Evolutionary conservation across 2,329 filamentous ascomycete species (phyloP), one percentile per base, ranked within the genome.

Genomic region (Thielaviopsis punctulata): DNA sequence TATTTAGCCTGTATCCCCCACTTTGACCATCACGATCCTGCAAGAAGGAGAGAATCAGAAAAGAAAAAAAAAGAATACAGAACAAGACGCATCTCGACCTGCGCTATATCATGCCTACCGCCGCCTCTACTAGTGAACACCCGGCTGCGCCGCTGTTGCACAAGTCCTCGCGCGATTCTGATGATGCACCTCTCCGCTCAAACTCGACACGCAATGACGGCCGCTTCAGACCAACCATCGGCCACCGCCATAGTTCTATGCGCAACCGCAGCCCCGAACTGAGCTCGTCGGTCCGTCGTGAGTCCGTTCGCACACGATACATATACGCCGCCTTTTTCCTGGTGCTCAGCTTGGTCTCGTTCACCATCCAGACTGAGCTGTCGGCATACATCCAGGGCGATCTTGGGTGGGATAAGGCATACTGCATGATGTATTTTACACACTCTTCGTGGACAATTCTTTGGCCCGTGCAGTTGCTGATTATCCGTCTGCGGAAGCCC

Each of bases 351-450:
- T 72, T 98, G 62, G 69, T 94, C 55, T 84, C 85, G 62, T 98
- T 98, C 64, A 86, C 87, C 47, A 72, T 95, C 5, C 92, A 98
- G 75, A 96, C 92, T 3, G 90, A 96, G 72, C 87, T 94, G 51
- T 90, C 89, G 10, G 82, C 93, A 9, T 89, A 95, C 68, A 92
- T 98, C 56, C 90, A 96, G 69, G 82, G 90, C 64, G 81, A 92
- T 55, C 69, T 95, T 57, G 80, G 84, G 57, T 98, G 92, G 92
- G 79, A 93, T 69, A 98, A 98, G 71, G 86, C 92, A n/a, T 98
- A 95, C 70, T 94, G 87, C 72, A 98, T 98, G 92, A 79, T 98
- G 73, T 95, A 94, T 68, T 74, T 98, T 58, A 98, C 92, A 10
- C 92, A 98, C 68, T 85, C 90, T 52, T 95, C 88, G 1, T 98